These are phyloP conservation scores for Nevesoporus exiguus DNA, from an alignment of 768 basidiomycete genomes.

Conservation along the genomic window DNA sequence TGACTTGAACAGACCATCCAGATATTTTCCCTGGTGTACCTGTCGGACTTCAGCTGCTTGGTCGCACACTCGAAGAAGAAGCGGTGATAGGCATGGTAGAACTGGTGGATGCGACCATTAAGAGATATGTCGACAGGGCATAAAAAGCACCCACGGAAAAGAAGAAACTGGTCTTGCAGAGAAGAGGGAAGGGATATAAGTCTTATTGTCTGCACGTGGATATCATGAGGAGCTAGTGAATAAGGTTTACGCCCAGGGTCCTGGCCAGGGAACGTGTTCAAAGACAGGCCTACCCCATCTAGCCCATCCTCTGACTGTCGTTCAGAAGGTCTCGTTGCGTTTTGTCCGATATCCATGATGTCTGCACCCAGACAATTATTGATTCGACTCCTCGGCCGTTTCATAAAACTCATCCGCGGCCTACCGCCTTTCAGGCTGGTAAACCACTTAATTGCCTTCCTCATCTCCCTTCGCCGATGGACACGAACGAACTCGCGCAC, in stretches of 20 bases:
- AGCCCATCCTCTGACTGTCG: too few species aligned
- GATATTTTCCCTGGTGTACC: constrained; percentile 44
- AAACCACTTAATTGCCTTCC: neutral
- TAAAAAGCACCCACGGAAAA: neutral
- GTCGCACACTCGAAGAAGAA: constrained; percentile 49
- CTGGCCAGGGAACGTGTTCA: neutral
- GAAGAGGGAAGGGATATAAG: too few species aligned
- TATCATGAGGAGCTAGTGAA: neutral
- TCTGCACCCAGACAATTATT: neutral
- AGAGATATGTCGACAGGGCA: constrained; percentile 8
- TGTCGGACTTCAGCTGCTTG: constrained; percentile 46
- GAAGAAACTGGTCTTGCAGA: too few species aligned
- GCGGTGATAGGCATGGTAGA: constrained; percentile 49
- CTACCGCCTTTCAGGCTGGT: neutral
- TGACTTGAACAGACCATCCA: constrained; percentile 39
- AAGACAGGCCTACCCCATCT: too few species aligned
- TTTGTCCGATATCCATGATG: neutral
- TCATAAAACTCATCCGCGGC: constrained; percentile 5
- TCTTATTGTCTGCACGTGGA: neutral
- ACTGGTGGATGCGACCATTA: constrained; percentile 39
- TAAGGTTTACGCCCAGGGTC: neutral
- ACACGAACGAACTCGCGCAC: neutral
- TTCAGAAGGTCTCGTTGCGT: neutral
- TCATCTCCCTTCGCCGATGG: constrained; percentile 6
- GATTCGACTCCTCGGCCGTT: constrained; percentile 1